Base-by-base conservation (phyloP, 768 basidiomycete genomes). In the Lentinus brumalis region DNA sequence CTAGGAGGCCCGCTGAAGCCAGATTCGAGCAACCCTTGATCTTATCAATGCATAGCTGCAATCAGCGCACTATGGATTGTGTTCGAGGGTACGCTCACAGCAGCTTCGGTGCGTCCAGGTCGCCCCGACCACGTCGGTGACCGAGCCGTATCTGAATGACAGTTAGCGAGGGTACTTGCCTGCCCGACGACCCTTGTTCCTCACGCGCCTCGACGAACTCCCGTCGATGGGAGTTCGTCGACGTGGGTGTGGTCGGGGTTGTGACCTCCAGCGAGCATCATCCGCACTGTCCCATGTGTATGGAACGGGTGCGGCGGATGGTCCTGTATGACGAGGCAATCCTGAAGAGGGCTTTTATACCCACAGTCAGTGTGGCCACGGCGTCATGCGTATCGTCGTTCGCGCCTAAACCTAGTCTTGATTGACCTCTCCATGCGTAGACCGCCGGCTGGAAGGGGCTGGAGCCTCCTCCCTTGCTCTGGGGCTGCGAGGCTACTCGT, bases 291-390 rank as follows among this genome's bases (percentile, higher is more conserved):
- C 61, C 54, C 65, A 61, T 53, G 49, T 42, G 45, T 40, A 38
- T 47, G 62, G 21, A 29, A 52, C 39, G 32, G 58, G 15, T 59
- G 21, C 51, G 47, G 58, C 54, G 51, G 55, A 53, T 50, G 58
- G 62, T 53, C 44, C 55, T 60, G 40, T 52, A 53, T 30, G 38
- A 57, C 60, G 56, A 58, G 56, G 52, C 56, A 21, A 45, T 32
- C 51, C 54, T 38, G 53, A 57, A 62, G 56, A 50, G 52, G 67
- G 65, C 57, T 64, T 66, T 66, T 68, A 68, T 66, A 62, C 69
- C 54, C 69, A 70, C 68, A 61, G 39, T 55, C 60, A 8, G 32
- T 44, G 60, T 40, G 38, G 38, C 56, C 47, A 40, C 45, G 63
- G 47, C 63, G 56, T 61, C 59, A 58, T 61, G 63, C 56, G 29